Evolutionary conservation across 768 basidiomycete species (phyloP).

Genomic region (Russula griseocarnosa): DNA sequence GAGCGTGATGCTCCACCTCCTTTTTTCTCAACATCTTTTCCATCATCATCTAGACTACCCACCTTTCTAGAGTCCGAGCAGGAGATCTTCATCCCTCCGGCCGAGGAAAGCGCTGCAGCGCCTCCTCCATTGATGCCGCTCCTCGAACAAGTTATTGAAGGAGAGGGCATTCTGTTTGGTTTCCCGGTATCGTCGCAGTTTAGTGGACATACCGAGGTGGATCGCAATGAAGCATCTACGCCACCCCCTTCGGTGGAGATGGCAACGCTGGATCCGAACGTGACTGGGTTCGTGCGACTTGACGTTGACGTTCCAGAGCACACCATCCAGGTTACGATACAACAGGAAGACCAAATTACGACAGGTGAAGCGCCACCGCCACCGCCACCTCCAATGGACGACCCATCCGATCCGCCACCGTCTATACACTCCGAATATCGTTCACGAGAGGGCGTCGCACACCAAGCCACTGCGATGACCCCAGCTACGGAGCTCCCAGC

Average conservation of each 20-base stretch:
- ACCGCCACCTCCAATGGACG: conserved; percentile 78
- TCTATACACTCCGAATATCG: conserved; percentile 80
- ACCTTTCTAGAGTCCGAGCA: conserved; percentile 79
- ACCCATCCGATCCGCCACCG: conserved; percentile 84
- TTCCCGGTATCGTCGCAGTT: conserved; percentile 70
- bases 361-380: conserved; percentile 54
- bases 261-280: conserved; percentile 64
- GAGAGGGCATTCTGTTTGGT: conserved; percentile 77
- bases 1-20: conserved; percentile 80
- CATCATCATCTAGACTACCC: conserved; percentile 50
- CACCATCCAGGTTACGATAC: conserved; percentile 56
- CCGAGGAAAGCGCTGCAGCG: conserved; percentile 38
- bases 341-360: conserved; percentile 39
- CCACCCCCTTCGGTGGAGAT: conserved; percentile 77
- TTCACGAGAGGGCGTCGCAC: conserved; percentile 34
- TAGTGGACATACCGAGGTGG: conserved; percentile 69
- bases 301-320: conserved; percentile 49
- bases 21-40: conserved; percentile 41
- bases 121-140: conserved; percentile 35
- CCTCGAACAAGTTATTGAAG: conserved; percentile 44
- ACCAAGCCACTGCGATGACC: conserved; percentile 27
- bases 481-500: conserved; percentile 25
- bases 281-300: conserved; percentile 61
- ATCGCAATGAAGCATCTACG: conserved; percentile 51
- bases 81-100: conserved; percentile 62